These are phyloP conservation scores for Panaeolus cyanescens DNA, from an alignment of 768 basidiomycete species.

Conservation along the genomic window DNA sequence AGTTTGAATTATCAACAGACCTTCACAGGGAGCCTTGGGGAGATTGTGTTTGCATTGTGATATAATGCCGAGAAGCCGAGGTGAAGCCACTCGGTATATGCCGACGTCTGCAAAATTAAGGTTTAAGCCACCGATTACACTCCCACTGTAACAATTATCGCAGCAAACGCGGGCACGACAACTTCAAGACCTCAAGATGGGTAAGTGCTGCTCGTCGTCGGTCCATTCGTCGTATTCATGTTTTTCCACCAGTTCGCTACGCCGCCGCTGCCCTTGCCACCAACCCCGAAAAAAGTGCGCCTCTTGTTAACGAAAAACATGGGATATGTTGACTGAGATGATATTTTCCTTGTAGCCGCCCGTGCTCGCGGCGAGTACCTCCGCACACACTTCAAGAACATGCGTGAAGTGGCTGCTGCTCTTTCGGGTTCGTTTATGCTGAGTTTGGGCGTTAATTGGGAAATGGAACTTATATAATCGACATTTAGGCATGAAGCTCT, in stretches of 20 bases:
- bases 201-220: conserved; percentile 41
- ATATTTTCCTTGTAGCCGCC: conserved; percentile 57
- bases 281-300: conserved; percentile 95
- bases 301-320: conserved; percentile 1
- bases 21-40: no score
- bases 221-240: conserved; percentile 14
- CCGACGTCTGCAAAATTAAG: conserved; percentile 41
- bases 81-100: conserved; percentile 15
- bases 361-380: conserved; percentile 95
- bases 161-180: conserved; percentile 40
- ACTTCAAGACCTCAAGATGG: conserved; percentile 67
- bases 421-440: conserved; percentile 67
- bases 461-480: conserved; percentile 1
- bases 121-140: conserved; percentile 44
- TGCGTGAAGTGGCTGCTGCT: conserved; percentile 97
- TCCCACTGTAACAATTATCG: conserved; percentile 18
- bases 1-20: no score
- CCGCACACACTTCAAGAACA: conserved; percentile 99
- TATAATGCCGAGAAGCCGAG: not conserved
- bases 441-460: not conserved
- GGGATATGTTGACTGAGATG: conserved; percentile 7
- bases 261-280: conserved; percentile 82
- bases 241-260: conserved; percentile 78
- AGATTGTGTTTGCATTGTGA: not conserved
- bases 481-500: conserved; percentile 83